phyloP scores from a whole-genome alignment of 495 filamentous ascomycete genomes.

The Talaromyces stipitatus region DNA sequence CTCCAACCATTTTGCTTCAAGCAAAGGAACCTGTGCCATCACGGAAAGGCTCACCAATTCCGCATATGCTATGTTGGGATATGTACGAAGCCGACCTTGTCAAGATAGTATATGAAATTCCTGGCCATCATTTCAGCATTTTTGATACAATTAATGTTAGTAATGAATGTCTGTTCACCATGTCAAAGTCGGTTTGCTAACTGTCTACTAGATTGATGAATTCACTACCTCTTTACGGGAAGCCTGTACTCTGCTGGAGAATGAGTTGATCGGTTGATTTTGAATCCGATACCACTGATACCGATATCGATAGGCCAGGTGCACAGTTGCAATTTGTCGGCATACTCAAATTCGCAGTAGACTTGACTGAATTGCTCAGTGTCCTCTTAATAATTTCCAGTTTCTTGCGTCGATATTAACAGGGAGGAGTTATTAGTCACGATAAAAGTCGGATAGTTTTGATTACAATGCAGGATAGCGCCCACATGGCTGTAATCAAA shows the following conservation, averaged over 20 bases:
- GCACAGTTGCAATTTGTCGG: too few relatives aligned
- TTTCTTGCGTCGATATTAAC: too few relatives aligned
- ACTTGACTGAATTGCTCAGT: too few relatives aligned
- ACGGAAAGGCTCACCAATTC: neutral
- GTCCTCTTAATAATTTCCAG: too few relatives aligned
- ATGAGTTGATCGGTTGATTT: neutral
- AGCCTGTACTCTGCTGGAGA: neutral
- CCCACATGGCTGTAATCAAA: too few relatives aligned
- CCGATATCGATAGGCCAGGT: too few relatives aligned
- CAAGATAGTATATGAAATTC: neutral
- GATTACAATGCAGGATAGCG: too few relatives aligned
- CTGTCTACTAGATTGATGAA: neutral
- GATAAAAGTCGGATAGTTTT: too few relatives aligned
- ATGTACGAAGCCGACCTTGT: neutral
- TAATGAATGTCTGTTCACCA: neutral
- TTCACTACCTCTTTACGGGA: neutral
- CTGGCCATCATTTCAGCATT: constrained; percentile 1
- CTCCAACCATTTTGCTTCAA: neutral
- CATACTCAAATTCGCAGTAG: too few relatives aligned
- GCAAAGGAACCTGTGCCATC: neutral
- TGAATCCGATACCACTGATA: neutral
- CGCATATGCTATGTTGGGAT: neutral
- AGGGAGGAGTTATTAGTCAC: too few relatives aligned
- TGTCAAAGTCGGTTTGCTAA: neutral
- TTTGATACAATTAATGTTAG: neutral